A percentile compares a stretch with the other conserved stretches of the same genome.
Evolutionary conservation across 1,284 basidiomycete species (phyloP).

Genomic region (Termitomyces sp.): DNA sequence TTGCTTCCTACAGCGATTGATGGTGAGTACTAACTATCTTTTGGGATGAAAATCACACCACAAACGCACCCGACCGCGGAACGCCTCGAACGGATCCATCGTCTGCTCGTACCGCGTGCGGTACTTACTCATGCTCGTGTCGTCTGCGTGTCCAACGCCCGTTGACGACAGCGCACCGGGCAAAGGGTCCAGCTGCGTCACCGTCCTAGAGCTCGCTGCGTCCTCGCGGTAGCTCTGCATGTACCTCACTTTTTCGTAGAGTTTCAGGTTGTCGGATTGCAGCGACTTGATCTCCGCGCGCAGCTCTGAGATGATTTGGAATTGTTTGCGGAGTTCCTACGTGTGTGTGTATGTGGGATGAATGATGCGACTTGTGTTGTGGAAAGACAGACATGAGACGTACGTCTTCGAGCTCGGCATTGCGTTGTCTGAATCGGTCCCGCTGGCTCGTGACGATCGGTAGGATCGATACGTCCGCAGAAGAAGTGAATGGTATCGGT

Average conservation of each 20-base stretch:
- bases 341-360: no score
- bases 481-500: conserved; percentile 65
- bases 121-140: conserved; percentile 87
- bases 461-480: conserved; percentile 85
- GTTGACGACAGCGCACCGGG: conserved; percentile 41
- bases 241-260: conserved; percentile 95
- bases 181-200: conserved; percentile 63
- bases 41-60: no score
- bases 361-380: no score
- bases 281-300: conserved; percentile 84
- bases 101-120: conserved; percentile 89
- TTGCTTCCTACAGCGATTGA: conserved; percentile 73
- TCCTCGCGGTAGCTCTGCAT: conserved; percentile 91
- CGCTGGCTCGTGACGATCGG: conserved; percentile 96
- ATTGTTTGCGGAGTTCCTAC: conserved; percentile 94
- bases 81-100: conserved; percentile 97
- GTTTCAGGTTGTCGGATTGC: conserved; percentile 89
- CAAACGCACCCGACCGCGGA: conserved; percentile 77
- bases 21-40: no score
- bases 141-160: conserved; percentile 43
- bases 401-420: conserved; percentile 94
- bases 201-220: conserved; percentile 41
- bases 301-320: conserved; percentile 87
- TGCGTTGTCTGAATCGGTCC: conserved; percentile 92
- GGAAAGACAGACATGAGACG: no score